These are phyloP conservation scores for Chimonanthus praecox DNA, from an alignment of 164 flowering plant genomes.

Conservation along the genomic window DNA sequence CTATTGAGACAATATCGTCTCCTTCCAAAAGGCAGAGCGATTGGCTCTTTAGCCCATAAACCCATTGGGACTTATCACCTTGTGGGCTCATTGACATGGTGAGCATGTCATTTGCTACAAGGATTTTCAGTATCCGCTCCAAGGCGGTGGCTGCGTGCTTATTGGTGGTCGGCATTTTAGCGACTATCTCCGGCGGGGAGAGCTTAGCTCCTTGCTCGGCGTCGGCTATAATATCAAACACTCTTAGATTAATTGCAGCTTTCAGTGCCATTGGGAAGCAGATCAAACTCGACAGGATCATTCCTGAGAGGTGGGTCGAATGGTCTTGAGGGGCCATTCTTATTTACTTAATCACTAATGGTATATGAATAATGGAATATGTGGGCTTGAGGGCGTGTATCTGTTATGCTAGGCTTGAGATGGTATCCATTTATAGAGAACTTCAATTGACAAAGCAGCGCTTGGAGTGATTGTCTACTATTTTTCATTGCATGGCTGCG, in stretches of 20 bases:
- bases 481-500: no score
- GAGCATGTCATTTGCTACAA: conserved; percentile 9
- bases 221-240: conserved; percentile 9
- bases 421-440: no score
- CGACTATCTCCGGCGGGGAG: conserved; percentile 5
- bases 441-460: no score
- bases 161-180: conserved; percentile 12
- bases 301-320: not conserved
- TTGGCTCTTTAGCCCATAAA: conserved; percentile 9
- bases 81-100: not conserved
- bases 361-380: no score
- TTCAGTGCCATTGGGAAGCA: conserved; percentile 14
- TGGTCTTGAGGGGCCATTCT: not conserved
- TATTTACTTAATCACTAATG: no score
- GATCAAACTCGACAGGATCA: not conserved
- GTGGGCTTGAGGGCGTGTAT: no score
- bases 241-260: conserved; percentile 4
- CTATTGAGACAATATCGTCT: not conserved
- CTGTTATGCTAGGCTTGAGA: no score
- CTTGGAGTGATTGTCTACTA: no score
- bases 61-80: not conserved
- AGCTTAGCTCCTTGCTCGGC: conserved; percentile 9
- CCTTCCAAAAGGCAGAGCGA: conserved; percentile 1
- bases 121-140: conserved; percentile 13
- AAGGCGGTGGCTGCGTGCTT: conserved; percentile 5